Evolutionary conservation across 2,329 filamentous ascomycete species (phyloP).

Genomic region (Fusarium metavorans): DNA sequence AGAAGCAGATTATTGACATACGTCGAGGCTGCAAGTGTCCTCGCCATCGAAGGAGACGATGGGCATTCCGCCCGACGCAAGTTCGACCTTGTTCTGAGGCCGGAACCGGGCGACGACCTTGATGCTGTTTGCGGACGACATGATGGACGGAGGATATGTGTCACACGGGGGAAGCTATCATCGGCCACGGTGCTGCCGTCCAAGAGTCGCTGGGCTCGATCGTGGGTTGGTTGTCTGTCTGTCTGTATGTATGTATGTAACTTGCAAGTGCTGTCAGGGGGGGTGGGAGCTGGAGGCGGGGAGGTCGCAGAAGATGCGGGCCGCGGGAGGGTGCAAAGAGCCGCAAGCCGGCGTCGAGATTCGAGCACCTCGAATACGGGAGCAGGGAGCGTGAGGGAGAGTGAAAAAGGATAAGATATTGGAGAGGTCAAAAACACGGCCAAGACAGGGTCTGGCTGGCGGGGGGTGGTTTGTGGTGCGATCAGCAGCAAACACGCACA

Average conservation of each 20-base stretch:
- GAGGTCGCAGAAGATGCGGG: slow-evolving; percentile 41
- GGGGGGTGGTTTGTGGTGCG: slow-evolving; percentile 34
- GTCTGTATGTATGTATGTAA: not conserved
- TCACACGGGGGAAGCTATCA: slow-evolving; percentile 44
- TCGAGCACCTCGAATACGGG: slow-evolving; percentile 27
- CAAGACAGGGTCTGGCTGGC: slow-evolving; percentile 38
- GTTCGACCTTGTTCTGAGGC: slow-evolving; percentile 95
- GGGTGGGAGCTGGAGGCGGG: slow-evolving; percentile 27
- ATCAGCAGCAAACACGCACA: slow-evolving; percentile 27
- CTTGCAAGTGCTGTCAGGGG: slow-evolving; percentile 35
- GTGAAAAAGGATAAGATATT: slow-evolving; percentile 4
- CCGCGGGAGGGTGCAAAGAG: slow-evolving; percentile 34
- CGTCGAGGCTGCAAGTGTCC: slow-evolving; percentile 88
- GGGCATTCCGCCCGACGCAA: slow-evolving; percentile 88
- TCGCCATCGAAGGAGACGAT: slow-evolving; percentile 90
- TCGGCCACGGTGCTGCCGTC: slow-evolving; percentile 41
- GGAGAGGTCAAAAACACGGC: slow-evolving; percentile 24
- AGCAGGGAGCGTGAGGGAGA: slow-evolving; percentile 15
- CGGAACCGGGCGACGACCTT: slow-evolving; percentile 98
- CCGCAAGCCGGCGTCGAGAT: slow-evolving; percentile 43
- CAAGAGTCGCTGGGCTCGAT: slow-evolving; percentile 26
- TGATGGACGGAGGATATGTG: slow-evolving; percentile 47
- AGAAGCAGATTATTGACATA: slow-evolving; percentile 59
- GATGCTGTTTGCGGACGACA: slow-evolving; percentile 74
- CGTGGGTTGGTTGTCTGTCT: slow-evolving; percentile 20